phyloP scores from a whole-genome alignment of 2,329 filamentous ascomycete genomes.

The Tolypocladium tropicale region DNA sequence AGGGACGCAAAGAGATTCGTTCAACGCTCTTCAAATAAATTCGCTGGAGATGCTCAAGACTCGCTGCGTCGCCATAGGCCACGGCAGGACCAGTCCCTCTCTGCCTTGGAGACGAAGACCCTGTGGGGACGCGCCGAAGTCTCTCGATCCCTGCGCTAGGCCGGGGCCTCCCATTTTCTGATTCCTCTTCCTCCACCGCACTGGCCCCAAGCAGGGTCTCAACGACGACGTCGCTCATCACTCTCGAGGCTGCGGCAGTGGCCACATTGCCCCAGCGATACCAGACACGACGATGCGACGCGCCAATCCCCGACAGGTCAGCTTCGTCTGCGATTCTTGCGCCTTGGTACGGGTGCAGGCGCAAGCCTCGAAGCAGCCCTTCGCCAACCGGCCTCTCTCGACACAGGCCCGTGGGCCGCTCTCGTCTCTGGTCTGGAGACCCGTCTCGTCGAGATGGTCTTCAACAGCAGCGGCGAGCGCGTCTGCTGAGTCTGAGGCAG shows the following conservation, averaged over 20 bases:
- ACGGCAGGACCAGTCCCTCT: background rate
- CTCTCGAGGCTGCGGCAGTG: background rate
- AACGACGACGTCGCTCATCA: background rate
- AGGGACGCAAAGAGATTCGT: too few relatives aligned
- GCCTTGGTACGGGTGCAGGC: conserved; percentile 20
- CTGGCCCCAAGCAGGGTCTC: background rate
- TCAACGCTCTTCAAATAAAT: background rate
- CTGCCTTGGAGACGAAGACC: background rate
- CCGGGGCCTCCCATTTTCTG: background rate
- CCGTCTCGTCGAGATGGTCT: conserved; percentile 14
- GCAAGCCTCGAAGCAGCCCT: conserved; percentile 12
- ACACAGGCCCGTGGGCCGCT: conserved; percentile 6
- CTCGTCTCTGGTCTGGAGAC: conserved; percentile 3
- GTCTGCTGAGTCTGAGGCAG: conserved; percentile 1
- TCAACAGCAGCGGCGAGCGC: conserved; percentile 11
- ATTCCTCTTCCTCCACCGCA: background rate
- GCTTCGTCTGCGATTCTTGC: conserved; percentile 35
- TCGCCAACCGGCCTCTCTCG: conserved; percentile 13
- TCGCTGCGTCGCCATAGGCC: background rate
- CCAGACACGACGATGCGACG: conserved; percentile 23
- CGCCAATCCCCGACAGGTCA: conserved; percentile 18
- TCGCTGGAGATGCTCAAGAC: background rate
- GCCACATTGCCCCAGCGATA: background rate
- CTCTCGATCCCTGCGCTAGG: too few relatives aligned
- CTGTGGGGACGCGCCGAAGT: background rate